These are phyloP conservation scores for Phialophora macrospora DNA, from an alignment of 2,329 filamentous ascomycete genomes.

Conservation along the genomic window DNA sequence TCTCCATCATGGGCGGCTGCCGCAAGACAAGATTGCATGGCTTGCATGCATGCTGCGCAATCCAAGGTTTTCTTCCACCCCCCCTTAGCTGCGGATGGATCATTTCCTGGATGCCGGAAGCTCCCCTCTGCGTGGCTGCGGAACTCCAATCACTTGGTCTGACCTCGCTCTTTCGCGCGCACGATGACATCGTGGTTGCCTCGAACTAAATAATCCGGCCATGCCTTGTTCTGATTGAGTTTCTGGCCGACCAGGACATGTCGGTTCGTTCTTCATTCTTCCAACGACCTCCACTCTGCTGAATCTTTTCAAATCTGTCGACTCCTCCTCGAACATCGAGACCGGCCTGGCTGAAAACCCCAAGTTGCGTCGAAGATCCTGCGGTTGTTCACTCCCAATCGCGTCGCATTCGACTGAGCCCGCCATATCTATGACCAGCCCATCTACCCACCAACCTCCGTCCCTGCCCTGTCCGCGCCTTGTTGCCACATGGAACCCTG, in stretches of 20 bases:
- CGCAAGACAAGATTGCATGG: neutral
- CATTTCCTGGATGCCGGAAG: constrained; percentile 15
- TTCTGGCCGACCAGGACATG: constrained; percentile 6
- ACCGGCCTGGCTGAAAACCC: neutral
- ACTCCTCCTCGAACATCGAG: constrained; percentile 9
- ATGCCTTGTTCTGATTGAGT: constrained; percentile 18
- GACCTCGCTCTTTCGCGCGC: constrained; percentile 3
- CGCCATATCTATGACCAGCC: neutral
- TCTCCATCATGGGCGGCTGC: neutral
- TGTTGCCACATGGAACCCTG: constrained; percentile 6
- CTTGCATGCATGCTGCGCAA: neutral
- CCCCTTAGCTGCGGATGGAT: constrained; percentile 9
- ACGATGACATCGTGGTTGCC: constrained; percentile 21
- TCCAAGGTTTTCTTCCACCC: constrained; percentile 5
- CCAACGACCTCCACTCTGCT: constrained; percentile 16
- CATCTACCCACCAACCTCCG: constrained; percentile 2
- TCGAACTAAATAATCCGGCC: constrained; percentile 14
- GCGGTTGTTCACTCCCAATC: neutral
- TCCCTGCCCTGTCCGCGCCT: neutral
- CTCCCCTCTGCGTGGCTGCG: constrained; percentile 15
- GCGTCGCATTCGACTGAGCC: neutral
- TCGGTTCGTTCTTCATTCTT: constrained; percentile 17
- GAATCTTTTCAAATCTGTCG: constrained; percentile 1
- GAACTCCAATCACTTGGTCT: constrained; percentile 15
- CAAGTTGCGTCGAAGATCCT: neutral